phyloP scores from a whole-genome alignment of 179 eudicot species.

The Nepenthes alata region DNA sequence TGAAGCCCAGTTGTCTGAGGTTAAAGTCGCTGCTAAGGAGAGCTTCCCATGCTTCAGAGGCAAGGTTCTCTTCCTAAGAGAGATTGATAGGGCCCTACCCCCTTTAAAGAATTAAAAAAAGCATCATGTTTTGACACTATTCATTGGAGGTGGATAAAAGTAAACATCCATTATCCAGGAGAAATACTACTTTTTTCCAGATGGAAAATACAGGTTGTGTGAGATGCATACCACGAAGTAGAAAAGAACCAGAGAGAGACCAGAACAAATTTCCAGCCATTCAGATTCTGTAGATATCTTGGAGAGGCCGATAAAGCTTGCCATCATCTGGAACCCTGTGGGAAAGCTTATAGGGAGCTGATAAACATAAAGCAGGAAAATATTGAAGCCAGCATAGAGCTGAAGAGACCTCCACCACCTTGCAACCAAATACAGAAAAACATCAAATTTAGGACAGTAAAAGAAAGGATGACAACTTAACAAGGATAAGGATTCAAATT shows the following conservation, averaged over 20 bases:
- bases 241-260: slow-evolving; percentile 47
- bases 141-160: no score
- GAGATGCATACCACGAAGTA: slow-evolving; percentile 46
- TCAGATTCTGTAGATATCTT: slow-evolving; percentile 48
- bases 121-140: no score
- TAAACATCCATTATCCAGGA: no score
- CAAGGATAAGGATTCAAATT: slow-evolving; percentile 1
- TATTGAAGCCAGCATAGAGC: slow-evolving; percentile 52
- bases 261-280: slow-evolving; percentile 54
- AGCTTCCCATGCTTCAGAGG: no score
- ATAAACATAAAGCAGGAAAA: slow-evolving; percentile 46
- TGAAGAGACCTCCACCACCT: slow-evolving; percentile 87
- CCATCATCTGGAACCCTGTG: slow-evolving; percentile 17
- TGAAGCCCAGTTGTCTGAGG: no score
- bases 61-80: no score
- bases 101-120: no score
- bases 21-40: no score
- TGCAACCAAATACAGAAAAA: slow-evolving; percentile 12
- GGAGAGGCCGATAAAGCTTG: slow-evolving; percentile 50
- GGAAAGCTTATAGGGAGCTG: slow-evolving; percentile 56
- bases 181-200: no score
- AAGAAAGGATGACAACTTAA: neutral
- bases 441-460: neutral
- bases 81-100: no score
- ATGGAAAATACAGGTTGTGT: no score